Evolutionary conservation across 176 grass and related monocot genomes (phyloP).

Genomic region (Triticum urartu): DNA sequence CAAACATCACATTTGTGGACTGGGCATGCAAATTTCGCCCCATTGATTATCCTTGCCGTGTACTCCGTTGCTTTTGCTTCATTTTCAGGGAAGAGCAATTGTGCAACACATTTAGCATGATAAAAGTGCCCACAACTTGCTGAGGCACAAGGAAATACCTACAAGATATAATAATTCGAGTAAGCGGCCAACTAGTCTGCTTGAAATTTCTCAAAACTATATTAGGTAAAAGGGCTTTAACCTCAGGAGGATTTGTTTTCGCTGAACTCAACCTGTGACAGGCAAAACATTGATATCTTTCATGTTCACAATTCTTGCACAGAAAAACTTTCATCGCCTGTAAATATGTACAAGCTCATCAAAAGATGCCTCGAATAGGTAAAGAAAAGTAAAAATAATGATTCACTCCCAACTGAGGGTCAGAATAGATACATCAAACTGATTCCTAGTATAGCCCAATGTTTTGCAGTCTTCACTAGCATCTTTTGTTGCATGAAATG

Average conservation of each 20-base stretch:
- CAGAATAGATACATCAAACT: slow-evolving; percentile 54
- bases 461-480: slow-evolving; percentile 51
- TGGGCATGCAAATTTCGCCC: slow-evolving; percentile 62
- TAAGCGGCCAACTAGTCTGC: slow-evolving; percentile 2
- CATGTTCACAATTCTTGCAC: slow-evolving; percentile 63
- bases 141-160: slow-evolving; percentile 71
- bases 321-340: slow-evolving; percentile 53
- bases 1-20: slow-evolving; percentile 62
- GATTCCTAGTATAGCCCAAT: slow-evolving; percentile 50
- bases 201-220: slow-evolving; percentile 9
- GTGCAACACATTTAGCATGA: slow-evolving; percentile 68
- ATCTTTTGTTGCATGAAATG: slow-evolving; percentile 58
- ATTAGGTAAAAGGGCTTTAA: slow-evolving; percentile 33
- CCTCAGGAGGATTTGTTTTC: slow-evolving; percentile 47
- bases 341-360: slow-evolving; percentile 22
- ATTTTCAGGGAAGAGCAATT: slow-evolving; percentile 49
- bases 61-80: slow-evolving; percentile 48
- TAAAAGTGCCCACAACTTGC: slow-evolving; percentile 72
- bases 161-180: slow-evolving; percentile 5
- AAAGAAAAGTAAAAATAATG: slow-evolving; percentile 3
- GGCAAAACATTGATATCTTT: slow-evolving; percentile 68
- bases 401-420: neutral
- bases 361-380: neutral
- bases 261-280: slow-evolving; percentile 55
- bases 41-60: slow-evolving; percentile 45